These are phyloP conservation scores for Neonothopanus nambi DNA, from an alignment of 1,284 basidiomycete species.

Conservation along the genomic window DNA sequence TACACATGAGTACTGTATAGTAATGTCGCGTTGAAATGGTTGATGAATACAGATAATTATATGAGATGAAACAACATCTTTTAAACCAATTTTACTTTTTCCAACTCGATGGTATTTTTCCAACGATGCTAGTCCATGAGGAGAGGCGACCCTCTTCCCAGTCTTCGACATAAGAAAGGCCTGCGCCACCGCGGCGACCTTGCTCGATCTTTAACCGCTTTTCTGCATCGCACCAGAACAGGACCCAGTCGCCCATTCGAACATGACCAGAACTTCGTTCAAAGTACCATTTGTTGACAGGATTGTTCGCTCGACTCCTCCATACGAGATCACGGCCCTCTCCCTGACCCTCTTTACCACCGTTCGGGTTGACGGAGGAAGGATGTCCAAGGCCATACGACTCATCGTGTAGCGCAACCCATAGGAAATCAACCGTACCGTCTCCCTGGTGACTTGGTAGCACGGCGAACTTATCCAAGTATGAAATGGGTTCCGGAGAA, in stretches of 20 bases:
- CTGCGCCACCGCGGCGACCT: constrained; percentile 57
- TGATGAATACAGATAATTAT: too few relatives aligned
- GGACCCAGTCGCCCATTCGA: constrained; percentile 80
- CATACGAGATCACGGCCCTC: constrained; percentile 94
- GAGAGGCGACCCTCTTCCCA: constrained; percentile 81
- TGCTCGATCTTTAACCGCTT: constrained; percentile 71
- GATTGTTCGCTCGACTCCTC: constrained; percentile 91
- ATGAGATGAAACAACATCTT: neutral
- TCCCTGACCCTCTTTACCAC: constrained; percentile 87
- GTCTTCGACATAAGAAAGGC: constrained; percentile 74
- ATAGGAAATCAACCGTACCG: constrained; percentile 98
- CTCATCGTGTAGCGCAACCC: constrained; percentile 98
- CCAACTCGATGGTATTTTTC: constrained; percentile 85
- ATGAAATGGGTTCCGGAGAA: constrained; percentile 65
- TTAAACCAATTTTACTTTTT: constrained; percentile 31
- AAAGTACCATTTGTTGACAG: constrained; percentile 99
- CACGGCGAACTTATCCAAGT: constrained; percentile 99
- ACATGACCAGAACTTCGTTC: constrained; percentile 93
- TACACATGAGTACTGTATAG: too few relatives aligned
- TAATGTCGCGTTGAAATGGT: too few relatives aligned
- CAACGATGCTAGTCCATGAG: constrained; percentile 75
- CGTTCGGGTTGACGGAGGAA: constrained; percentile 94
- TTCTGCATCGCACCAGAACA: constrained; percentile 99
- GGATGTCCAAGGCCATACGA: constrained; percentile 94
- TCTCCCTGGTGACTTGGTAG: constrained; percentile 94